A percentile compares a stretch with the other conserved stretches of the same genome.
phyloP scores from a whole-genome alignment of 257 asterid genomes.

The Petunia secreta region DNA sequence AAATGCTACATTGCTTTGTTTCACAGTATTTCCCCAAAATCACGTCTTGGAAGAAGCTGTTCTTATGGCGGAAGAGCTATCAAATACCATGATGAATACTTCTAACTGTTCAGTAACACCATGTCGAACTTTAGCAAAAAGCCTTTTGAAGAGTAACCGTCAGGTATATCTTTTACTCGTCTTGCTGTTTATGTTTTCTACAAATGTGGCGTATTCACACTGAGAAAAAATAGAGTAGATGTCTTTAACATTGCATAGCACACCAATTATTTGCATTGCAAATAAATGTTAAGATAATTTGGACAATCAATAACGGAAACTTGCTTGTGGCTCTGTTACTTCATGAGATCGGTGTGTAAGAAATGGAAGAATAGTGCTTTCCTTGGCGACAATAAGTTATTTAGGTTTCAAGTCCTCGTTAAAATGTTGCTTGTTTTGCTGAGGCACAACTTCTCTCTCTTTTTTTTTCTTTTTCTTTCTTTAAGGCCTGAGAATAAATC shows the following conservation, averaged over 20 bases:
- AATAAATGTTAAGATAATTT: slow-evolving; percentile 3
- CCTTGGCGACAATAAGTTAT: neutral
- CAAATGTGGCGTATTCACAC: slow-evolving; percentile 7
- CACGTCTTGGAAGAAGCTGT: slow-evolving; percentile 88
- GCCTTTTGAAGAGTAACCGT: slow-evolving; percentile 76
- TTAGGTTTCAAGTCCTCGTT: slow-evolving; percentile 12
- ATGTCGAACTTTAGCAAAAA: slow-evolving; percentile 86
- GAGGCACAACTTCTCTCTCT: neutral
- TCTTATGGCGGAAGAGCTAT: slow-evolving; percentile 91
- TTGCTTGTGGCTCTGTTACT: neutral
- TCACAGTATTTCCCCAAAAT: slow-evolving; percentile 75
- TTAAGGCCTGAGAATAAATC: slow-evolving; percentile 1
- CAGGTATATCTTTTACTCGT: slow-evolving; percentile 58
- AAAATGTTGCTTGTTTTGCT: neutral
- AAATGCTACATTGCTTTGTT: slow-evolving; percentile 77
- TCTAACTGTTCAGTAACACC: slow-evolving; percentile 66
- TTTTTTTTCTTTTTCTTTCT: neutral
- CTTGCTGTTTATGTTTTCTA: slow-evolving; percentile 8
- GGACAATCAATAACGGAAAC: neutral
- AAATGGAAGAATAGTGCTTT: neutral
- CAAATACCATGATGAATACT: slow-evolving; percentile 65
- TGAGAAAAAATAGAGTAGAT: neutral
- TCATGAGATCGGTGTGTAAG: neutral
- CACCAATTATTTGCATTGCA: neutral
- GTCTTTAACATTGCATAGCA: neutral